Percentiles rank a stretch among this genome's conserved stretches.
phyloP scores from a whole-genome alignment of 306 rosid genomes.

The Oemleria cerasiformis region DNA sequence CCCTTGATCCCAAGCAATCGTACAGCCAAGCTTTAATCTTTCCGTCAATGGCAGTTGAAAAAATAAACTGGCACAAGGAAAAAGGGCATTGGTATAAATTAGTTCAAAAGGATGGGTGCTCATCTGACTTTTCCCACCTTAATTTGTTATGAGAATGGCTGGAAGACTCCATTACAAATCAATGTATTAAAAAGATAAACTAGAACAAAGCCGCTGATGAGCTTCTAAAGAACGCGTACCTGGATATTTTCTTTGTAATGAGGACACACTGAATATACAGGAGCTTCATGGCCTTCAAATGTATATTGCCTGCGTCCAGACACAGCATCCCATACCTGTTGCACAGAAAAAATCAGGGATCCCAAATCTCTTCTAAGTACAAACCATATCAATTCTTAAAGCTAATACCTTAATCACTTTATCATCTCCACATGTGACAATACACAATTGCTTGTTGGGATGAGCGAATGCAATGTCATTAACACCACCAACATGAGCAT shows the following conservation, averaged over 20 bases:
- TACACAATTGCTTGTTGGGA: slow-evolving; percentile 41
- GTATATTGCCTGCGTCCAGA: slow-evolving; percentile 29
- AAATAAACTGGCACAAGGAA: slow-evolving; percentile 33
- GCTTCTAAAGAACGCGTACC: slow-evolving; percentile 16
- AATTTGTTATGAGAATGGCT: background rate
- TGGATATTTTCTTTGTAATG: slow-evolving; percentile 44
- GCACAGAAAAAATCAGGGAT: background rate
- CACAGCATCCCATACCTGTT: slow-evolving; percentile 47
- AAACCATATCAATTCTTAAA: slow-evolving; percentile 8
- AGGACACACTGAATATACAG: slow-evolving; percentile 47
- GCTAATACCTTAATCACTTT: slow-evolving; percentile 38
- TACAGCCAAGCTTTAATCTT: slow-evolving; percentile 47
- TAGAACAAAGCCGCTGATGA: background rate
- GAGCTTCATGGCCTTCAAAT: slow-evolving; percentile 53
- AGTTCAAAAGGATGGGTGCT: background rate
- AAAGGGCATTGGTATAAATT: background rate
- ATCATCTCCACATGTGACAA: slow-evolving; percentile 46
- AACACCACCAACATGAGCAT: slow-evolving; percentile 48
- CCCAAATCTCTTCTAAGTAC: background rate
- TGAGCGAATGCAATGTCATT: slow-evolving; percentile 49
- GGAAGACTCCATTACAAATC: slow-evolving; percentile 6
- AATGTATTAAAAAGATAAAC: background rate
- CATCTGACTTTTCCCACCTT: background rate
- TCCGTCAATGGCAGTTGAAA: slow-evolving; percentile 43
- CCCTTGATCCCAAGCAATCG: slow-evolving; percentile 44